Evolutionary conservation across 2,329 filamentous ascomycete species (phyloP).

Genomic region (Hortaea werneckii): DNA sequence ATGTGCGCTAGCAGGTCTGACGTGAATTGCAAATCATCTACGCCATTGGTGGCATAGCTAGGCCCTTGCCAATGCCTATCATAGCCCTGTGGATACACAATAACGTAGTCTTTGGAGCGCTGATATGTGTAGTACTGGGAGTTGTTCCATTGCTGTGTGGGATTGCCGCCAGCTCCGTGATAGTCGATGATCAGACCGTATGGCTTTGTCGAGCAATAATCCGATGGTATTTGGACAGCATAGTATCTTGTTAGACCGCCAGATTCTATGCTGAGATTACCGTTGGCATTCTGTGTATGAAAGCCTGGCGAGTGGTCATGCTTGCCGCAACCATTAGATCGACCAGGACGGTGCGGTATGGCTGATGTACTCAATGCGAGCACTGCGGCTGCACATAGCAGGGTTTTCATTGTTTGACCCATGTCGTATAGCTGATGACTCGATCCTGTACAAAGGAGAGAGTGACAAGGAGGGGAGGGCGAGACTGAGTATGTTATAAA

Average conservation of each 20-base stretch:
- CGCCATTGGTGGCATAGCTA: slow-evolving; percentile 27
- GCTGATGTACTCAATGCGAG: background rate
- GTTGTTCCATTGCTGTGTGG: slow-evolving; percentile 30
- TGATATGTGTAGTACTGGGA: slow-evolving; percentile 37
- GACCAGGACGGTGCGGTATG: background rate
- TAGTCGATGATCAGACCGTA: slow-evolving; percentile 38
- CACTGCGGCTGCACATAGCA: too few species aligned
- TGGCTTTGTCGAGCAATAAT: slow-evolving; percentile 11
- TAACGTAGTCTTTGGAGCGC: slow-evolving; percentile 36
- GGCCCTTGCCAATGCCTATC: slow-evolving; percentile 31
- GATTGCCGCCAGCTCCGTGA: slow-evolving; percentile 33
- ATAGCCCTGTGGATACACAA: slow-evolving; percentile 38
- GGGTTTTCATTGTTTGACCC: too few species aligned
- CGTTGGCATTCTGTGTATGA: background rate
- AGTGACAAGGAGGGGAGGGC: too few species aligned
- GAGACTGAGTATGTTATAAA: too few species aligned
- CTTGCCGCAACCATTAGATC: background rate
- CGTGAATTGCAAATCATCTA: slow-evolving; percentile 37
- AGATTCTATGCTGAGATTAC: slow-evolving; percentile 9
- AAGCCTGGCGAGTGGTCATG: slow-evolving; percentile 1
- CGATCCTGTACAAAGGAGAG: too few species aligned
- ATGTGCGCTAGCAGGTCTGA: slow-evolving; percentile 34
- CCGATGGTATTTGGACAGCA: slow-evolving; percentile 14
- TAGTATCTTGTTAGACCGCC: slow-evolving; percentile 14
- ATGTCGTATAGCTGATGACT: too few species aligned